A percentile compares a stretch with the other conserved stretches of the same genome.
Conservation (phyloP, 2,329 filamentous ascomycete species). For the Beauveria scarabaeidicola region DNA sequence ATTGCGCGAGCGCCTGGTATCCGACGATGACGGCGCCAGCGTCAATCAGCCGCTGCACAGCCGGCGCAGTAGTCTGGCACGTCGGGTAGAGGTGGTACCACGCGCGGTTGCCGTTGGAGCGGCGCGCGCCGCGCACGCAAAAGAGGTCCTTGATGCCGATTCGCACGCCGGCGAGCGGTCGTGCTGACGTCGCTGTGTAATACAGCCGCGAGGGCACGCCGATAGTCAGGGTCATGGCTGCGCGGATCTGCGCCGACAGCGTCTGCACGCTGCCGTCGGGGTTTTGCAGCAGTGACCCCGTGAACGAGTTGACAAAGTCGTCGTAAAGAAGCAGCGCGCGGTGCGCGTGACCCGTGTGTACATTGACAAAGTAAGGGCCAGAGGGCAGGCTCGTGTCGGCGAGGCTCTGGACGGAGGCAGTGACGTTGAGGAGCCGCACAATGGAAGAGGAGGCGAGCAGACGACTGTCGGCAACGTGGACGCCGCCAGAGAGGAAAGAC, state of each 20-base stretch:
- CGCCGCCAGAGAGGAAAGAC: constrained; percentile 12
- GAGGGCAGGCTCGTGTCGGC: constrained; percentile 15
- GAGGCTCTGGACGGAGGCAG: neutral
- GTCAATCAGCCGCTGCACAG: constrained; percentile 47
- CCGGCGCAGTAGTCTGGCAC: constrained; percentile 35
- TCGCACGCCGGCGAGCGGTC: constrained; percentile 44
- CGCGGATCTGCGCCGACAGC: constrained; percentile 22
- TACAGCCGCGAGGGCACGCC: constrained; percentile 54
- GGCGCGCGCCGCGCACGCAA: constrained; percentile 42
- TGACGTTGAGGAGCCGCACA: constrained; percentile 15
- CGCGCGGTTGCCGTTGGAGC: constrained; percentile 43
- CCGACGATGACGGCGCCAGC: constrained; percentile 42
- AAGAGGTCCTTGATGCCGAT: constrained; percentile 43
- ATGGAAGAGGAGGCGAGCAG: constrained; percentile 13
- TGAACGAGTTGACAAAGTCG: constrained; percentile 24
- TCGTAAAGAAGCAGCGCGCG: constrained; percentile 28
- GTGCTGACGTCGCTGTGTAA: constrained; percentile 40
- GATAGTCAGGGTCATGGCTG: constrained; percentile 23
- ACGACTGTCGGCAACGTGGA: constrained; percentile 14
- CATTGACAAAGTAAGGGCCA: constrained; percentile 30
- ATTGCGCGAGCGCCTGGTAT: constrained; percentile 33
- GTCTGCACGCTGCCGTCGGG: constrained; percentile 23
- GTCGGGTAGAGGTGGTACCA: constrained; percentile 44
- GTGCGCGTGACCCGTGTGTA: constrained; percentile 22
- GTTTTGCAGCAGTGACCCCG: constrained; percentile 21